A percentile compares a stretch with the other conserved stretches of the same genome.
Evolutionary conservation across 176 grass and related monocot species (phyloP).

Genomic region (Musa itinerans): DNA sequence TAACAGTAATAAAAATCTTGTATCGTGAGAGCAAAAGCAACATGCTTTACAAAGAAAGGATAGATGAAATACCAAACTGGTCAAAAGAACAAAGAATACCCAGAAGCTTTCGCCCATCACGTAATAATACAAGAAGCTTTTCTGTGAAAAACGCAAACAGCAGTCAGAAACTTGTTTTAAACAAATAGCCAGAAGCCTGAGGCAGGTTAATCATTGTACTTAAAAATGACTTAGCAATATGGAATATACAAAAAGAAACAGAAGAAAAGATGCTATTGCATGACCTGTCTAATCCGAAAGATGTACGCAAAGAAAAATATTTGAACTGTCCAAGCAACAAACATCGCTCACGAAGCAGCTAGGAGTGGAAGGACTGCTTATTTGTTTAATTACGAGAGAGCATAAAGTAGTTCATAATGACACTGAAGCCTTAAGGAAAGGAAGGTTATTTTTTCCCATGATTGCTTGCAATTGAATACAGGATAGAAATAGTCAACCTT

Average conservation of each 20-base stretch:
- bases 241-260: not conserved
- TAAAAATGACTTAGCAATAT: not conserved
- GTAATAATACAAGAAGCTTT: slow-evolving; percentile 87
- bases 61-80: slow-evolving; percentile 63
- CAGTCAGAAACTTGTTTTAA: not conserved
- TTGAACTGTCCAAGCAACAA: too few relatives aligned
- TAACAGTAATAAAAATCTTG: slow-evolving; percentile 5
- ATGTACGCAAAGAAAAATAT: too few relatives aligned
- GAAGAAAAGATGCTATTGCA: too few relatives aligned
- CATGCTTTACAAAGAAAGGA: not conserved
- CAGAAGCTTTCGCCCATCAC: slow-evolving; percentile 88
- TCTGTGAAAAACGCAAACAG: slow-evolving; percentile 30
- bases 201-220: not conserved
- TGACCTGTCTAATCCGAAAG: too few relatives aligned
- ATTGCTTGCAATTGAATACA: too few relatives aligned
- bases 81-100: slow-evolving; percentile 96
- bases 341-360: too few relatives aligned
- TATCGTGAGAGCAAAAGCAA: slow-evolving; percentile 15
- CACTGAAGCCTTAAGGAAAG: too few relatives aligned
- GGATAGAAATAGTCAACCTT: too few relatives aligned
- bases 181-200: not conserved
- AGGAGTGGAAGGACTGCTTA: too few relatives aligned
- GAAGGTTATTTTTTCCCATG: too few relatives aligned
- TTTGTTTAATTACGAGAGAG: too few relatives aligned
- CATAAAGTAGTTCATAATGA: too few relatives aligned